Percentiles rank a stretch among this genome's conserved stretches.
Evolutionary conservation across 1,139 yeast species (phyloP).

Genomic region (Neolecta irregularis): DNA sequence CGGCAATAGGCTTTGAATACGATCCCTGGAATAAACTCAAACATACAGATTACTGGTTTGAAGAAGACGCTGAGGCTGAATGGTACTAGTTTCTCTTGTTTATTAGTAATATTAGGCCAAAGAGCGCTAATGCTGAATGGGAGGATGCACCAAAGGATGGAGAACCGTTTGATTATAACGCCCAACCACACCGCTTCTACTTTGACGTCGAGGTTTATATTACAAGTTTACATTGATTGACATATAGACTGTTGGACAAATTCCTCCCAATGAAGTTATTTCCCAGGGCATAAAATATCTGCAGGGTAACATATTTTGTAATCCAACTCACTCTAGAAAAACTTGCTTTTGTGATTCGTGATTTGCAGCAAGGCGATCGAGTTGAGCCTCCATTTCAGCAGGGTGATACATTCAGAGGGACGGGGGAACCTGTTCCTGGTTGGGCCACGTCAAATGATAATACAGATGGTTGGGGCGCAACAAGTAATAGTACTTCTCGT

Average conservation of each 20-base stretch:
- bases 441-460: constrained; percentile 1
- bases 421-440: not conserved
- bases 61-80: constrained; percentile 70
- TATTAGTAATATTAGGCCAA: constrained; percentile 18
- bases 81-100: constrained; percentile 46
- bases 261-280: constrained; percentile 80
- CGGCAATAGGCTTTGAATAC: constrained; percentile 95
- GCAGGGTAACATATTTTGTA: too few species aligned
- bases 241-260: constrained; percentile 57
- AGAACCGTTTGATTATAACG: constrained; percentile 71
- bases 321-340: too few species aligned
- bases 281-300: constrained; percentile 66
- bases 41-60: constrained; percentile 95
- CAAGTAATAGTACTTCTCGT: too few species aligned
- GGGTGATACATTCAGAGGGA: constrained; percentile 1
- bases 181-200: constrained; percentile 68
- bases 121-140: constrained; percentile 75
- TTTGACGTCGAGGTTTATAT: constrained; percentile 54
- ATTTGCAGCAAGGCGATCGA: constrained; percentile 29
- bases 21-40: constrained; percentile 98
- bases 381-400: too few species aligned
- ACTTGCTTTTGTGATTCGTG: constrained; percentile 76
- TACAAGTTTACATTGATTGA: not conserved
- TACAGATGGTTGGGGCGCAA: not conserved
- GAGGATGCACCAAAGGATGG: constrained; percentile 41